phyloP scores from a whole-genome alignment of 352 stramenopile species.

The Peronospora farinosa region DNA sequence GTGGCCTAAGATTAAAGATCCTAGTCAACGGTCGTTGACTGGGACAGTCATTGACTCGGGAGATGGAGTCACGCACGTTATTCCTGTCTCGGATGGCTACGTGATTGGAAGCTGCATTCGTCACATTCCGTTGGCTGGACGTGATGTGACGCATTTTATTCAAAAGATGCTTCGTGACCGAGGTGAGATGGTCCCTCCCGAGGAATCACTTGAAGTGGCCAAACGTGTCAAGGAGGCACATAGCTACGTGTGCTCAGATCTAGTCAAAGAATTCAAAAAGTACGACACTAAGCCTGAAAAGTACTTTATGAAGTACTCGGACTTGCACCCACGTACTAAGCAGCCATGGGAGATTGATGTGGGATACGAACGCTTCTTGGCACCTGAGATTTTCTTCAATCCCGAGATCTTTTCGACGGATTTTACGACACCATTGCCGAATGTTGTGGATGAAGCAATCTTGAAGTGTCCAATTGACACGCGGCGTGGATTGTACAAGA shows the following conservation, averaged over 20 bases:
- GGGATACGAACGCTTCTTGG: conserved; percentile 91
- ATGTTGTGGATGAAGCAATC: conserved; percentile 93
- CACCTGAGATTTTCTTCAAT: conserved; percentile 96
- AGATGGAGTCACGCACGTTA: conserved; percentile 92
- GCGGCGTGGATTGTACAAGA: conserved; percentile 91
- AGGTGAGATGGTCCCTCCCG: conserved; percentile 86
- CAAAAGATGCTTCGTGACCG: conserved; percentile 90
- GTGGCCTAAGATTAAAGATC: conserved; percentile 88
- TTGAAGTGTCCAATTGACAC: conserved; percentile 94
- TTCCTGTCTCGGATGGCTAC: conserved; percentile 92
- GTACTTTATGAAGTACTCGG: conserved; percentile 86
- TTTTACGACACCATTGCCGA: conserved; percentile 88
- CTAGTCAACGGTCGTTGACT: conserved; percentile 85
- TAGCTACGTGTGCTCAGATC: conserved; percentile 92
- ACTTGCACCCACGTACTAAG: conserved; percentile 71
- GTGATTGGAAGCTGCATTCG: conserved; percentile 94
- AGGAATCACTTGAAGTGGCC: conserved; percentile 88
- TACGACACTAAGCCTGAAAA: conserved; percentile 91
- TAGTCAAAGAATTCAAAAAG: conserved; percentile 94
- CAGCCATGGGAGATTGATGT: conserved; percentile 88
- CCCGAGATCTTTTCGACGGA: conserved; percentile 94
- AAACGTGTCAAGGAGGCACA: conserved; percentile 92
- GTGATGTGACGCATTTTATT: conserved; percentile 94
- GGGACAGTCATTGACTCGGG: conserved; percentile 92
- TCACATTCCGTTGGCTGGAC: conserved; percentile 90